Base-by-base conservation (phyloP, 352 stramenopile species). In the Aphanomyces cochlioides region DNA sequence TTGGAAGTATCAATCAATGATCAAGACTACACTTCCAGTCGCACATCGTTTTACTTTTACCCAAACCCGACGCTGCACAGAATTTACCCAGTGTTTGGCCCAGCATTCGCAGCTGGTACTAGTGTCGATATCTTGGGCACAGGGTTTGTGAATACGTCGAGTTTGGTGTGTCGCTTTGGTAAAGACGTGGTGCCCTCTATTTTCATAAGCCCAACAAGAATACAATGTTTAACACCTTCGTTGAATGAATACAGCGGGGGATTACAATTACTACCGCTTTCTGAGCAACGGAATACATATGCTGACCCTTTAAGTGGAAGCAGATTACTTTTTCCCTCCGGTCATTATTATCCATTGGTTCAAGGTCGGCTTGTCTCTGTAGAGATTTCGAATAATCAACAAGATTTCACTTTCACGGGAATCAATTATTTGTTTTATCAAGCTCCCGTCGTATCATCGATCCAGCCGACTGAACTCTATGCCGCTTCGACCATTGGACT, bases 331-430 rank as follows among this genome's bases (percentile, higher is more conserved):
- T 97, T 97, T 56, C 88, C 89, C 3, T 73, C 77, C 4, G 78
- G 83, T 0, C 84, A 96, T 56, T 86, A 90, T 60, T 98, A 97
- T 68, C 94, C 93, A 1, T 82, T 95, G 63, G 96, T 96, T 66
- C 78, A 84, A 8, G 84, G 79, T 4, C 87, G 89, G n/a, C 71
- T 98, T 7, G 90, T 98, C 5, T 81, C 83, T 0, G 74, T 99
- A 3, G 96, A 99, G 69, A 84, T 98, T 0, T 97, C 90, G 21
- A 98, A 97, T 72, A 99, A 99, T 73, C 88, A 90, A 12, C 91
- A 98, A 73, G 96, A 99, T 66, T 99, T 95, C 66, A 97, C 94
- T 8, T 75, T 92, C 54, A 93, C 75, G 40, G 93, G 93, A 0
- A 82, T 97, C 13, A 88, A 88, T 34, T 99, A 95, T 61, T 72